These are phyloP conservation scores for Myxozyma geophila DNA, from an alignment of 805 yeast species.

Conservation along the genomic window DNA sequence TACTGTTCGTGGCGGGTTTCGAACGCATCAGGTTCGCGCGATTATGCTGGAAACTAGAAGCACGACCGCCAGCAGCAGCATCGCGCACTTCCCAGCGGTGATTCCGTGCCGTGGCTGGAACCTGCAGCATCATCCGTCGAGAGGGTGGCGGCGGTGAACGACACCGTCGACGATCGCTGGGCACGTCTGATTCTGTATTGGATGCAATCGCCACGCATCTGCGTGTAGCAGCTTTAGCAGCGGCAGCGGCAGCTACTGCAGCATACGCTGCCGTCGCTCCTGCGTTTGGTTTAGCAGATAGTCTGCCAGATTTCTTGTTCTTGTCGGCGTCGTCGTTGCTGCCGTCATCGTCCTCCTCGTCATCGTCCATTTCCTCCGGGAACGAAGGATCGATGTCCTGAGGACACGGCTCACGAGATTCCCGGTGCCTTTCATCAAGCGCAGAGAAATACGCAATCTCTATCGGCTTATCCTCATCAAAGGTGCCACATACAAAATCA, in stretches of 20 bases:
- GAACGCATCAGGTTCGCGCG: constrained; percentile 1
- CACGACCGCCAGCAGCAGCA: constrained; percentile 7
- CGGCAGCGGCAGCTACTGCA: constrained; percentile 15
- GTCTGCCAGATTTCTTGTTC: not conserved
- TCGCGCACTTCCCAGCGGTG: constrained; percentile 10
- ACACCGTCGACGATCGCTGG: constrained; percentile 12
- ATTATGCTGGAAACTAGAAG: constrained; percentile 23
- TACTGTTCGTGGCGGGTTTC: not conserved
- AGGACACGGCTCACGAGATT: constrained; percentile 30
- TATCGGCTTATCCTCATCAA: constrained; percentile 40
- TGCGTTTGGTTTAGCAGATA: constrained; percentile 1
- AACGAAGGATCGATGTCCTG: constrained; percentile 41
- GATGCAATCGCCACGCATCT: not conserved
- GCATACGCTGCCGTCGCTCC: not conserved
- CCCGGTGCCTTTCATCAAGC: constrained; percentile 27
- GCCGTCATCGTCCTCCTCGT: constrained; percentile 6
- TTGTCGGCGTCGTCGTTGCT: not conserved
- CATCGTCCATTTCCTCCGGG: constrained; percentile 37
- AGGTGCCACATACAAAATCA: constrained; percentile 40
- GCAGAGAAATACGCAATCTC: constrained; percentile 38
- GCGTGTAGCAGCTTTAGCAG: constrained; percentile 3
- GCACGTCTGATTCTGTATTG: constrained; percentile 8
- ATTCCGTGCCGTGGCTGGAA: not conserved
- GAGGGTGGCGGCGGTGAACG: constrained; percentile 14
- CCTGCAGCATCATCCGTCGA: not conserved